Evolutionary conservation across 2,329 filamentous ascomycete species (phyloP).

Genomic region (Didymella arachidicola): DNA sequence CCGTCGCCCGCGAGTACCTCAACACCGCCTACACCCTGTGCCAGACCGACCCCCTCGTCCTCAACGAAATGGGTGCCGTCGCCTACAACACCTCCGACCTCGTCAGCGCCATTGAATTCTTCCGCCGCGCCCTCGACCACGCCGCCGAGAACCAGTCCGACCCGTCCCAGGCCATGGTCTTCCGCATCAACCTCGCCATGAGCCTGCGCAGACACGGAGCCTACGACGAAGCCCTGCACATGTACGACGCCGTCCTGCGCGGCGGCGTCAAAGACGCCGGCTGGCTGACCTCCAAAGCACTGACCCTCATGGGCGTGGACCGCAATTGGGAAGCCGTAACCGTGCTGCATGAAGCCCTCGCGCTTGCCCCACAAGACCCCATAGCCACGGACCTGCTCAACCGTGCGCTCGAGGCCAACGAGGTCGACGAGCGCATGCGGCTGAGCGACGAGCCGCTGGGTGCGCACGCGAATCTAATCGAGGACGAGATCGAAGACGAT

Average conservation of each 20-base stretch:
- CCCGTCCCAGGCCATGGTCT: slow-evolving; percentile 80
- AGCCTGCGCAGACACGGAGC: slow-evolving; percentile 77
- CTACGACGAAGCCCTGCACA: slow-evolving; percentile 73
- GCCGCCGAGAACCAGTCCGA: slow-evolving; percentile 84
- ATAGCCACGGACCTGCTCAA: slow-evolving; percentile 80
- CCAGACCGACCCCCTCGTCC: slow-evolving; percentile 82
- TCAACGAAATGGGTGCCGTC: slow-evolving; percentile 97
- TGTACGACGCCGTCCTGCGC: slow-evolving; percentile 88
- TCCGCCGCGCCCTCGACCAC: slow-evolving; percentile 77
- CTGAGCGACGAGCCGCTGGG: slow-evolving; percentile 7
- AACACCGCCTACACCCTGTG: slow-evolving; percentile 86
- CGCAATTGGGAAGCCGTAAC: slow-evolving; percentile 78
- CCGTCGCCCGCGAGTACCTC: slow-evolving; percentile 90
- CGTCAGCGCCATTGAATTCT: slow-evolving; percentile 77
- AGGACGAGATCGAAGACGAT: slow-evolving; percentile 30
- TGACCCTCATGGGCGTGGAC: slow-evolving; percentile 81
- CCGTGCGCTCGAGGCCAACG: slow-evolving; percentile 65
- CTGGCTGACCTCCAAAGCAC: slow-evolving; percentile 81
- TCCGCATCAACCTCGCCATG: slow-evolving; percentile 88
- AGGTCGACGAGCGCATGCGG: slow-evolving; percentile 12
- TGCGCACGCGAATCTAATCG: background rate
- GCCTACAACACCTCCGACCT: slow-evolving; percentile 88
- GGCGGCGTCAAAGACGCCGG: slow-evolving; percentile 80
- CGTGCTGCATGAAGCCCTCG: slow-evolving; percentile 83
- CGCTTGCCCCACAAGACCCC: slow-evolving; percentile 79